Base-by-base conservation (phyloP, 108 stramenopile genomes). In the Nitzschia putrida region DNA sequence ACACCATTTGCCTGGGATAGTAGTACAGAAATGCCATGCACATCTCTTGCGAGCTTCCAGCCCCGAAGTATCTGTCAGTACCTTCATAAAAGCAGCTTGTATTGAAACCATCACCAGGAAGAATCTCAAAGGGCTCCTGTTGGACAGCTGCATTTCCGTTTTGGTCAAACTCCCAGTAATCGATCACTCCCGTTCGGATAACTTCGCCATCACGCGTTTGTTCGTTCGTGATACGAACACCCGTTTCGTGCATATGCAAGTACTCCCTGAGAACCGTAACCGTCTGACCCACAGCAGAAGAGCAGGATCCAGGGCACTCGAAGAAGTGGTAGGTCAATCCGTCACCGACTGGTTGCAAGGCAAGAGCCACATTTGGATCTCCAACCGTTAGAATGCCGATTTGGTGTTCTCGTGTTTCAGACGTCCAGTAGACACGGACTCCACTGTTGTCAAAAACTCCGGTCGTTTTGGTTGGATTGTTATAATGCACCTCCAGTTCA, bases 161-260 rank as follows among this genome's bases (percentile, higher is more conserved):
- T 42, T 80, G 75, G 11, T 77, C 79, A 55, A 87, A 87, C 29
- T 82, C 76, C 25, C 42, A 87, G 34, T 61, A 68, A 20, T 87
- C 81, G 23, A 73, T 65, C 10, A 18, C 29, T 6, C 65, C 70
- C 8, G 42, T 25, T 14, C 64, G 81, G 54, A 84, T 58, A 13
- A 84, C 76, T 64, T 78, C 59, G 18, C 72, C 76, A 34, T 73
- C 57, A 8, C 83, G 78, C 18, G 80, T 73, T 5, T 72, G 77
- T 34, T 79, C 64, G 45, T 82, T 87, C 2, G 65, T 55, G 65
- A 78, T 79, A 10, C 69, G 52, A 11, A 53, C 59, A 8, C 86
- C 86, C 40, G 70, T 45, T 34, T 64, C 16, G 55, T 87, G 86
- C 83, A 87, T 84, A 47, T 87, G 86, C 39, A 82, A 68, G 34